Conservation (phyloP, 139 green algal species). For the Closterium sp. region DNA sequence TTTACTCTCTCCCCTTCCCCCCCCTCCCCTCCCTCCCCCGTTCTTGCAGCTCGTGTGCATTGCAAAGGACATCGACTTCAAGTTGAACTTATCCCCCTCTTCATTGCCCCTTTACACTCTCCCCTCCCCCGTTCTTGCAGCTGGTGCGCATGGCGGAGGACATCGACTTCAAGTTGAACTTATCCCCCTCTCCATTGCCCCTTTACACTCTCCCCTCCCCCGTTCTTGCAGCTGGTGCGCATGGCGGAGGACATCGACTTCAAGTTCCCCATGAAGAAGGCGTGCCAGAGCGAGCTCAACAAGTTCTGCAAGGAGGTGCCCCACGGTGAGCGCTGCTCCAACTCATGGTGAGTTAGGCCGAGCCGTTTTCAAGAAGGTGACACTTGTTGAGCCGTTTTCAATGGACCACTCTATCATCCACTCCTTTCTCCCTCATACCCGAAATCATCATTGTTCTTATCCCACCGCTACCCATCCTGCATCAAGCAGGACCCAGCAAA, state of each 20-base stretch:
- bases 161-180: too few species aligned
- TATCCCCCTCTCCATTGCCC: too few species aligned
- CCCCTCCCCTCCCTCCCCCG: too few species aligned
- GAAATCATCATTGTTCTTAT: neutral
- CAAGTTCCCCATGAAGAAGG: slow-evolving; percentile 65
- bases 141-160: neutral
- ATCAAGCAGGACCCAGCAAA: neutral
- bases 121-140: neutral
- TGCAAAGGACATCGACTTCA: too few species aligned
- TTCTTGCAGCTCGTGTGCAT: neutral
- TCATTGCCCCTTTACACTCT: too few species aligned
- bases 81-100: too few species aligned
- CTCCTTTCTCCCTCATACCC: too few species aligned
- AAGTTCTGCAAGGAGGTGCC: slow-evolving; percentile 68
- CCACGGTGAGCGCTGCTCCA: slow-evolving; percentile 50
- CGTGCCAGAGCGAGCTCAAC: slow-evolving; percentile 68
- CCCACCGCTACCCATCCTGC: too few species aligned
- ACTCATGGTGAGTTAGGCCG: too few species aligned
- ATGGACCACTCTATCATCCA: neutral
- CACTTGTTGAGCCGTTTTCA: neutral
- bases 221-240: slow-evolving; percentile 49
- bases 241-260: slow-evolving; percentile 54
- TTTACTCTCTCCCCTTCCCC: too few species aligned
- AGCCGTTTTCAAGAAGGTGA: neutral
- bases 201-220: too few species aligned